Conservation (phyloP, 805 yeast genomes). For the Pichia heedii region DNA sequence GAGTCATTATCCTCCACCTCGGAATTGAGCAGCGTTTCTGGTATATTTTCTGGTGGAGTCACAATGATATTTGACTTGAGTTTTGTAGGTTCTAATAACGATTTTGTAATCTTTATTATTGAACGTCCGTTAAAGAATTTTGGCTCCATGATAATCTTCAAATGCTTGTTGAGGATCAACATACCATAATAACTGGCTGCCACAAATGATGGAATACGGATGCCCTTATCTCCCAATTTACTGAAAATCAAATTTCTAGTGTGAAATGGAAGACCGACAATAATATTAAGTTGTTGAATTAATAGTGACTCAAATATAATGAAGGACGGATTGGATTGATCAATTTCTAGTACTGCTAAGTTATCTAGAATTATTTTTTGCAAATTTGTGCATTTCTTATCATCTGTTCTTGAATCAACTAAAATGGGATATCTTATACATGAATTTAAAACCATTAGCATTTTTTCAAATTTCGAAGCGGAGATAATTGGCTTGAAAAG, state of each 20-base stretch:
- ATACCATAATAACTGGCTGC: conserved; percentile 47
- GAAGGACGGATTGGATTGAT: conserved; percentile 13
- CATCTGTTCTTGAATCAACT: conserved; percentile 49
- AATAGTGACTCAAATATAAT: conserved; percentile 34
- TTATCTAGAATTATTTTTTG: conserved; percentile 52
- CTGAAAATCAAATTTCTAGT: conserved; percentile 47
- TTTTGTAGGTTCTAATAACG: conserved; percentile 45
- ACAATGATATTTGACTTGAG: conserved; percentile 30
- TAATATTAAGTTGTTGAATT: conserved; percentile 44
- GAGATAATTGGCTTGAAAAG: conserved; percentile 28
- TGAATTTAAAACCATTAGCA: conserved; percentile 52
- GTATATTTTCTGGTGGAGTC: neutral
- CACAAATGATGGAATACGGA: conserved; percentile 51
- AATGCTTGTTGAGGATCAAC: conserved; percentile 29
- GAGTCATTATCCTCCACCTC: neutral
- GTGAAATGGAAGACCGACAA: conserved; percentile 52
- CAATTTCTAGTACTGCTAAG: conserved; percentile 26
- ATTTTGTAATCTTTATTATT: conserved; percentile 36
- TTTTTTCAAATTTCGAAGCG: conserved; percentile 32
- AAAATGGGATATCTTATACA: conserved; percentile 68
- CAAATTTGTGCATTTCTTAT: conserved; percentile 47
- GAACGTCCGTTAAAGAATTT: conserved; percentile 37
- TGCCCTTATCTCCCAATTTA: conserved; percentile 36
- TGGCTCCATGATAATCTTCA: conserved; percentile 27
- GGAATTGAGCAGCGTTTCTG: conserved; percentile 6